Evolutionary conservation across 2,329 filamentous ascomycete species (phyloP), one percentile per base, ranked within the genome.

Genomic region (Colletotrichum sp.): DNA sequence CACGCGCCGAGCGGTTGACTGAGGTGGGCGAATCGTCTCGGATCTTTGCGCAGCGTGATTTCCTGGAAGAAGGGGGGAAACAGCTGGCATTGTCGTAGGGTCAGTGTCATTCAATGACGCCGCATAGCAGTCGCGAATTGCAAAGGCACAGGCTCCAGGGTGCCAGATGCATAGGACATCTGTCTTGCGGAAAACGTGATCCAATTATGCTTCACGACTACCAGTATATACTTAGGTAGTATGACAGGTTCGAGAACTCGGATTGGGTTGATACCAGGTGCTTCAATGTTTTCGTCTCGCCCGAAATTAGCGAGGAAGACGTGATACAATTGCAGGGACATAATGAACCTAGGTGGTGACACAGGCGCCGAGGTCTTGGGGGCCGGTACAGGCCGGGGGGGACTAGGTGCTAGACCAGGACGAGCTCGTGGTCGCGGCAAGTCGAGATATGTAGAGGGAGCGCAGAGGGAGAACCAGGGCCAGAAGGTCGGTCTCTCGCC

Each of bases 111-210:
- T 58, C 55, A 58, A 58, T 26, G 61, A 63, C 26, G 43, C 21
- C 36, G 38, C 34, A 48, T 21, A 55, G 32, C 69, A 64, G 48
- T 63, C 38, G 58, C 43, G 30, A 48, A 12, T 48, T 21, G 43
- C n/a, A 48, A 21, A 66, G 36, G 61, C 26, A 74, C 59, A 66
- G 67, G 48, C 68, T 65, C 18, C 34, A 16, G 59, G 16, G 58
- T 71, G 71, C 34, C 34, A 66, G 61, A 71, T 66, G 68, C 72
- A 52, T 74, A 32, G 61, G 38, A 65, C 48, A 74, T 61, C 30
- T 32, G 61, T n/a, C 12, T 36, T 63, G 34, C 28, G n/a, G 43
- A 48, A 48, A 21, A 13, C n/a, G 10, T 21, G 43, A 48, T 48
- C 43, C 10, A 48, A 5, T 21, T 13, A 48, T 13, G 18, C n/a